phyloP scores from a whole-genome alignment of 345 rosid species.

The Dovyalis caffra region DNA sequence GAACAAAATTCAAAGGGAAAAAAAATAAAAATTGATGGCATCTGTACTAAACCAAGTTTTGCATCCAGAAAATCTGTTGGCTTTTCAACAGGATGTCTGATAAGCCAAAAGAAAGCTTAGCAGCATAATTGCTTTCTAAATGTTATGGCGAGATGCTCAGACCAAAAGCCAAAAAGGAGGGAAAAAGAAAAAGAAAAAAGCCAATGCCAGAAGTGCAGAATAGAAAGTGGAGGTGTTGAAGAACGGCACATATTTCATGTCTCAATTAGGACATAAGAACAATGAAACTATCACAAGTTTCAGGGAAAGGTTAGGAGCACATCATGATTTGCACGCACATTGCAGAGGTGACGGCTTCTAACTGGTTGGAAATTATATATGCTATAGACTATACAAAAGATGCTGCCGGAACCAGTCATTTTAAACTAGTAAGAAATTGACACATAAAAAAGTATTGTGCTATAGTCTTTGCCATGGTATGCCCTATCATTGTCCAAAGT shows the following conservation, averaged over 20 bases:
- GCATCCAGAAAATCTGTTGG: neutral
- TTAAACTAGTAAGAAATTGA: too few species aligned
- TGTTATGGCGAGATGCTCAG: neutral
- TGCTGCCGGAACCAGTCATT: too few species aligned
- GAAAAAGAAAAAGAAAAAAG: neutral
- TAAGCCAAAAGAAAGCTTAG: neutral
- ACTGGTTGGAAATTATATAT: too few species aligned
- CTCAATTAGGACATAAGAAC: neutral
- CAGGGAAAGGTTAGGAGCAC: neutral
- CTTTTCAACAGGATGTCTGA: neutral
- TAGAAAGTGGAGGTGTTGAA: neutral
- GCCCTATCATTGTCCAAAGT: neutral
- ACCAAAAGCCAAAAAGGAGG: too few species aligned
- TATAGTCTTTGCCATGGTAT: too few species aligned
- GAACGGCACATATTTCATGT: neutral
- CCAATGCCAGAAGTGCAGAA: too few species aligned
- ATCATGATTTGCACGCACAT: too few species aligned
- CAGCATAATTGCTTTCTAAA: neutral
- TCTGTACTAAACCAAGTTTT: neutral
- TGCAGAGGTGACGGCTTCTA: too few species aligned
- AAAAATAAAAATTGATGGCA: neutral
- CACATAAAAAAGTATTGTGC: too few species aligned
- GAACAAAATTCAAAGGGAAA: neutral
- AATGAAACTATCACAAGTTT: neutral
- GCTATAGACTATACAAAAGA: too few species aligned